Percentiles rank a stretch among this genome's conserved stretches.
These are phyloP conservation scores for cucumber (Cucumis sativus) DNA, from an alignment of 306 rosid species.

Conservation along the genomic window DNA sequence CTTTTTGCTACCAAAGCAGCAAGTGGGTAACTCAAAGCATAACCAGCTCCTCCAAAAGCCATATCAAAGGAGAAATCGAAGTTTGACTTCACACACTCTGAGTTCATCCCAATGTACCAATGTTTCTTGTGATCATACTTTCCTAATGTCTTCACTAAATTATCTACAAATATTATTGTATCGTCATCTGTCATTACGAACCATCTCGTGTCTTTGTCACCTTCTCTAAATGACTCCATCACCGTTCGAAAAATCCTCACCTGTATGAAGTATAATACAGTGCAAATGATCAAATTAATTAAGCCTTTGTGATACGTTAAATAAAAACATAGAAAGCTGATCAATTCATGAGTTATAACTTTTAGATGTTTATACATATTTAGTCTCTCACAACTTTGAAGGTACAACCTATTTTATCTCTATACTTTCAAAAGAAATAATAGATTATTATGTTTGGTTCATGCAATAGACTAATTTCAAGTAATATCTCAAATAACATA, in stretches of 20 bases:
- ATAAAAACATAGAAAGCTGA: no score
- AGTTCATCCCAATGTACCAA: constrained; percentile 28
- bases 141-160: constrained; percentile 21
- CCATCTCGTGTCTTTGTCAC: constrained; percentile 31
- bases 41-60: constrained; percentile 44
- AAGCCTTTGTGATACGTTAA: neutral
- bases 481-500: no score
- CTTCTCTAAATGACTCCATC: constrained; percentile 21
- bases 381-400: neutral
- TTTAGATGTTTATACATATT: no score
- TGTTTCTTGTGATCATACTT: constrained; percentile 26
- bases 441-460: no score
- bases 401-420: neutral
- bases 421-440: neutral
- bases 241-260: constrained; percentile 19
- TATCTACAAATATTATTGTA: constrained; percentile 26
- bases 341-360: no score
- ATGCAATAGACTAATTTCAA: no score
- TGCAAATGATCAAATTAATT: neutral
- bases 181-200: constrained; percentile 42
- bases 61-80: constrained; percentile 23
- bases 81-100: constrained; percentile 26
- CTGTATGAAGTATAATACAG: neutral
- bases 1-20: constrained; percentile 7
- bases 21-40: constrained; percentile 39